Evolutionary conservation across 371 early-diverging fungal species (phyloP).

Genomic region (Apophysomyces ossiformis): DNA sequence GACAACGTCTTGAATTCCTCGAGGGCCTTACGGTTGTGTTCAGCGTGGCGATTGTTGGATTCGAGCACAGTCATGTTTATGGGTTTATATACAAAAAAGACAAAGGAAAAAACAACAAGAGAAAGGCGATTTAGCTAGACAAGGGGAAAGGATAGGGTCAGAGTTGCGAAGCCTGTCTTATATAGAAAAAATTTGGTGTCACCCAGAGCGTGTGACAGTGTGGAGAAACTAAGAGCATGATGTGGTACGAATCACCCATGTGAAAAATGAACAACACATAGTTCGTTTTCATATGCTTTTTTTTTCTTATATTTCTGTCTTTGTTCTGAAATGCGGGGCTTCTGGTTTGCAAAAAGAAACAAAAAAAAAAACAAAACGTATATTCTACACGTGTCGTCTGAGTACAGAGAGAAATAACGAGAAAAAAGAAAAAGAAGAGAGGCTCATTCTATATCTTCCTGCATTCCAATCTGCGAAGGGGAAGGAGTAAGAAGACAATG

Average conservation of each 20-base stretch:
- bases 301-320: neutral
- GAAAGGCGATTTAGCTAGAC: neutral
- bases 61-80: conserved; percentile 34
- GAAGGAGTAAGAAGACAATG: no score
- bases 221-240: conserved; percentile 1
- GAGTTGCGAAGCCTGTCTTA: neutral
- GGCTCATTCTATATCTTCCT: no score
- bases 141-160: neutral
- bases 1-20: conserved; percentile 31
- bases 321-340: neutral
- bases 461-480: no score
- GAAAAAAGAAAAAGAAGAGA: no score
- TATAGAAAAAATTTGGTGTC: neutral
- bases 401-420: no score
- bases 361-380: no score
- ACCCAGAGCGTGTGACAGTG: neutral
- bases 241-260: conserved; percentile 1
- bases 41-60: conserved; percentile 37
- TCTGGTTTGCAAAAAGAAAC: no score
- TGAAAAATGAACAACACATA: conserved; percentile 4
- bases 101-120: neutral
- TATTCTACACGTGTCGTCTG: no score
- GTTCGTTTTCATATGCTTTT: conserved; percentile 9
- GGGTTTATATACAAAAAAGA: conserved; percentile 24
- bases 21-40: conserved; percentile 25